Base-by-base conservation (phyloP, 352 stramenopile genomes). In the Pythium scleroteichum region DNA sequence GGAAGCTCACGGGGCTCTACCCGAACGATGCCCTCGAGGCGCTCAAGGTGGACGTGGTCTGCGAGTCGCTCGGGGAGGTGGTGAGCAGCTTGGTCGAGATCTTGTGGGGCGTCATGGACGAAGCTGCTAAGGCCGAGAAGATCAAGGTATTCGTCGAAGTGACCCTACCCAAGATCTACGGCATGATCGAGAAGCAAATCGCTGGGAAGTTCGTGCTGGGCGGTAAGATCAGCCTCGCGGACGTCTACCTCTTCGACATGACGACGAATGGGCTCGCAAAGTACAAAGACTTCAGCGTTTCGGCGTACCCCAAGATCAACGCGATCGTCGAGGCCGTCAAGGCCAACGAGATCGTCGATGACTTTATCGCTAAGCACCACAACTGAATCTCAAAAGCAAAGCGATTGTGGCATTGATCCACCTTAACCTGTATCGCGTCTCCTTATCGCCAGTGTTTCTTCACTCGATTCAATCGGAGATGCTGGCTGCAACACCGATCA, bases 1-100 rank as follows among this genome's bases (percentile, higher is more conserved):
- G 71, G 22, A 76, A 78, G 33, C 45, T 90, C 17, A 50, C 58
- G 14, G 82, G 81, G 0, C 41, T 94, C 10, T 89, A 89, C 54
- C 85, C 88, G 22, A 44, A 65, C 10, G 69, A 89, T 54, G 62
- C 73, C n/a, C 53, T 83, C 6, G 40, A 81, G 22, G 76, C 72
- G 53, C 81, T 94, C 20, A 69, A 75, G n/a, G 71, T 81, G 12
- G 77, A 85, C 45, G 78, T 79, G 66, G 42, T 78, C 22, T 72
- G 71, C 12, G 70, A 85, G 50, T 79, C 73, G 38, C 58, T 87
- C 12, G 19, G 71, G 16, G 78, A 86, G 33, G 8, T 84, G 2
- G 53, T 59, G 19, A 44, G 60, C n/a, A 44, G 60, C 14, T 62
- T 72, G 9, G 19, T 66, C 3, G 54, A 68, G 12, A 67, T 79